Conservation (phyloP, 2,329 filamentous ascomycete species). For the Claviceps arundinis region DNA sequence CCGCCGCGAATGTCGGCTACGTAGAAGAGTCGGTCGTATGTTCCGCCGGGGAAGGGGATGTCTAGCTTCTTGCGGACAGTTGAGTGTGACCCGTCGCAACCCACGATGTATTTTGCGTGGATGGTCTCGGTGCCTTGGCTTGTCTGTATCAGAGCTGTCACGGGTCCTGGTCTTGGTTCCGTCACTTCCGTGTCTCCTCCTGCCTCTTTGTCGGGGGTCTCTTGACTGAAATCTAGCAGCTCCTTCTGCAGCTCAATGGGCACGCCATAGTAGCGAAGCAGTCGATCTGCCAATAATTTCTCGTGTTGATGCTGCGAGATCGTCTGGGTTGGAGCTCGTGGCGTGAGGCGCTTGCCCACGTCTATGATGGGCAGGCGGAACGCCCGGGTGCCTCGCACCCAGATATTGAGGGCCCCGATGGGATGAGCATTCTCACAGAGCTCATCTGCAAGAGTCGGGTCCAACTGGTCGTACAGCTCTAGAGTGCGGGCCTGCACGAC, state of each 20-base stretch:
- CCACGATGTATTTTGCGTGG: slow-evolving; percentile 10
- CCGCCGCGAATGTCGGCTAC: background rate
- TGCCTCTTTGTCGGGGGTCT: slow-evolving; percentile 33
- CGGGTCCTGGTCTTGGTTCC: slow-evolving; percentile 25
- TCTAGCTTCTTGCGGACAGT: background rate
- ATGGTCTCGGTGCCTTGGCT: slow-evolving; percentile 16
- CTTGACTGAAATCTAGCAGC: slow-evolving; percentile 34
- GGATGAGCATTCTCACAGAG: background rate
- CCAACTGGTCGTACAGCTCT: slow-evolving; percentile 1
- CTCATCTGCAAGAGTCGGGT: background rate
- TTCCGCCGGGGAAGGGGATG: slow-evolving; percentile 1
- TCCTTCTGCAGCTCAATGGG: slow-evolving; percentile 10
- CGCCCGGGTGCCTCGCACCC: background rate
- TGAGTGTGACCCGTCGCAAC: slow-evolving; percentile 1
- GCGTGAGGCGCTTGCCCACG: background rate
- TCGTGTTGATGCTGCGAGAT: slow-evolving; percentile 24
- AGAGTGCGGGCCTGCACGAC: slow-evolving; percentile 1
- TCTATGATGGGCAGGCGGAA: background rate
- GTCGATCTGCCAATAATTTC: slow-evolving; percentile 30
- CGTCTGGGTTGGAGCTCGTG: background rate
- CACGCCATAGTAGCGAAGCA: slow-evolving; percentile 3
- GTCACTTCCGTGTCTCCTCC: slow-evolving; percentile 26
- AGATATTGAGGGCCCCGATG: background rate
- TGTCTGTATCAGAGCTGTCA: slow-evolving; percentile 20
- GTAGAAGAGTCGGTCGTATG: slow-evolving; percentile 1